Evolutionary conservation across 2,329 filamentous ascomycete genomes (phyloP).

Genomic region (Colletotrichum sp.): DNA sequence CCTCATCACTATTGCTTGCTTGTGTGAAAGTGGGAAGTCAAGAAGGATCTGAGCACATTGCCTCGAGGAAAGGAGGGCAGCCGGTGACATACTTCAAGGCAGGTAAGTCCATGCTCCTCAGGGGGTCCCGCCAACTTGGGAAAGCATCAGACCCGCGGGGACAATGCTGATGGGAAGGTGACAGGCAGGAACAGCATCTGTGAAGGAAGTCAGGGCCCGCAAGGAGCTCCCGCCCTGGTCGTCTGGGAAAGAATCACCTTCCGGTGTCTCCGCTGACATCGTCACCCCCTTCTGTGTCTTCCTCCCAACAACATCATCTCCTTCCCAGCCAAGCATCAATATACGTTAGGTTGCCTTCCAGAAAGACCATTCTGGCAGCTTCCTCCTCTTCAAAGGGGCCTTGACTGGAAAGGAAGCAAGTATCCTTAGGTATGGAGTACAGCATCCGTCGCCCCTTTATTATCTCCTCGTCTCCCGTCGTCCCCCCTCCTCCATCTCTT

Average conservation of each 20-base stretch:
- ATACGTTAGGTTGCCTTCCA: not conserved
- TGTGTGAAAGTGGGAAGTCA: not conserved
- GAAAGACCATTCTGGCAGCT: not conserved
- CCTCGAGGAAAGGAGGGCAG: not conserved
- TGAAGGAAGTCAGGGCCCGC: not conserved
- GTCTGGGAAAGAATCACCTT: not conserved
- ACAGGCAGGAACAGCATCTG: not conserved
- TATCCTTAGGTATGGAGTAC: constrained; percentile 7
- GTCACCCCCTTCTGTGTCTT: not conserved
- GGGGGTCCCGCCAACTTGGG: not conserved
- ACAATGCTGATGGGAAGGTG: not conserved
- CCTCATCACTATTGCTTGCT: not conserved
- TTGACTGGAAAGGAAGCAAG: constrained; percentile 4
- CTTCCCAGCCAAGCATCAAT: not conserved
- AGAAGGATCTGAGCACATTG: not conserved
- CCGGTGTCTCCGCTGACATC: not conserved
- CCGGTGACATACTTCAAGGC: not conserved
- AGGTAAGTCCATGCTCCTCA: not conserved
- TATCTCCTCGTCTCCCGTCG: constrained; percentile 27
- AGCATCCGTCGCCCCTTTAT: constrained; percentile 26
- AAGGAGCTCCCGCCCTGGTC: not conserved
- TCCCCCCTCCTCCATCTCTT: constrained; percentile 23
- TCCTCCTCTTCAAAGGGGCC: not conserved
- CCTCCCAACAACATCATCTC: not conserved
- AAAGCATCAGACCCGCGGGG: not conserved